Base-by-base conservation (phyloP, 2,329 filamentous ascomycete genomes). In the Diaporthe humulicola region DNA sequence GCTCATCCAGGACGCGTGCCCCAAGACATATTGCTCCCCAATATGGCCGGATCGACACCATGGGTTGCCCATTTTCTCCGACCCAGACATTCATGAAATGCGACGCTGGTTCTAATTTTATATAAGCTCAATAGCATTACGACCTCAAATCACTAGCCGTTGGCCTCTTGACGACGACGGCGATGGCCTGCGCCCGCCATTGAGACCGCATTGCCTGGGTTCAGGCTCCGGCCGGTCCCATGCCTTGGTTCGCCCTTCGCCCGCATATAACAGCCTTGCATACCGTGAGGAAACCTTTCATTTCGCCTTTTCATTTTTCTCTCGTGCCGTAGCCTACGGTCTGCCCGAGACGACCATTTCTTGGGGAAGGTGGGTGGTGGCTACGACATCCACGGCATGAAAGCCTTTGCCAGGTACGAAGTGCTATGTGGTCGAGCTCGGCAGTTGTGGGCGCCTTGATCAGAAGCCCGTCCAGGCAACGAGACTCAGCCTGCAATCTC, bases 51-150 rank as follows among this genome's bases (percentile, higher is more conserved):
- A 69, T 69, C 64, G 64, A 69, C 48, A n/a, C 45, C 64, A 69
- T 69, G 64, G 48, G 64, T 25, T 28, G 33, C 64, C 10, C 28
- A 22, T 33, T 54, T 69, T 54, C 64, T 40, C 64, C 45, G 64
- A 40, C 14, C 64, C 48, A 54, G 48, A 54, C 17, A 54, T 40
- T 69, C n/a, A 30, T 22, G 5, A 54, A 54, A 69, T 69, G 33
- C 33, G 64, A 69, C 64, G 64, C 64, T 69, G 48, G 8, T 52
- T 69, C 64, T 69, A 54, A 54, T 69, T 54, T 69, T 40, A 40
- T 69, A 54, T 40, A 69, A 69, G 22, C 64, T 54, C 19, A 2
- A 25, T 40, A 36, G 64, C 64, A 69, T 69, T 54, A 52, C 48
- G 8, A 54, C 48, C 30, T 69, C 48, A 54, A 17, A 30, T 54